Evolutionary conservation across 176 grass and related monocot genomes (phyloP).

Genomic region (Bolboschoenus planiculmis): DNA sequence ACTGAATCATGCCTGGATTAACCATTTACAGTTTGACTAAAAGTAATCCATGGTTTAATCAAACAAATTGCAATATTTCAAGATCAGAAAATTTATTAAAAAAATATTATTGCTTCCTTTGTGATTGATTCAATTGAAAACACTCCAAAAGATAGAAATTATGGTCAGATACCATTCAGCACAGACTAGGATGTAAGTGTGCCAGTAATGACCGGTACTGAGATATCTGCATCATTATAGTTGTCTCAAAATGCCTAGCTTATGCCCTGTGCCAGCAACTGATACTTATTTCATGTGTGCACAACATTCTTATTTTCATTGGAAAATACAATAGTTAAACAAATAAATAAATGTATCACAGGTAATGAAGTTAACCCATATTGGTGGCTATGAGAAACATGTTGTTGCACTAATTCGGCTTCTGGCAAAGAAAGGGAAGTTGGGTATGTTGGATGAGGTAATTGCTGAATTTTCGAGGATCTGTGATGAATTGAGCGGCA

Average conservation of each 20-base stretch:
- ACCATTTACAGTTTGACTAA: background rate
- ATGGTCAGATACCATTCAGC: background rate
- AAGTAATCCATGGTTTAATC: background rate
- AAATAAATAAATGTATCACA: background rate
- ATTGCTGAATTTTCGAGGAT: constrained; percentile 32
- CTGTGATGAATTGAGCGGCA: constrained; percentile 23
- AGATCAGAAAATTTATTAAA: background rate
- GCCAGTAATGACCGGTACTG: background rate
- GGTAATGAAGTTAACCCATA: constrained; percentile 16
- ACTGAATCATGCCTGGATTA: background rate
- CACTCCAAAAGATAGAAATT: background rate
- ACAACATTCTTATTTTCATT: background rate
- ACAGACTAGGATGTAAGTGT: background rate
- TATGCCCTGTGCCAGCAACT: background rate
- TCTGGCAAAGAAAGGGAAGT: constrained; percentile 37
- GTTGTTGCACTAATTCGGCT: constrained; percentile 29
- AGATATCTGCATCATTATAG: background rate
- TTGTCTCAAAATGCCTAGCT: background rate
- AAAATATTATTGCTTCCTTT: background rate
- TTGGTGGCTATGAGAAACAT: constrained; percentile 22
- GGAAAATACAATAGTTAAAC: background rate
- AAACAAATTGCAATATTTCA: background rate
- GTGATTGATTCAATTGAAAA: background rate
- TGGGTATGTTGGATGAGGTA: constrained; percentile 32
- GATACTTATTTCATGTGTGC: background rate